Evolutionary conservation across 192 early-diverging fungal species (phyloP).

Genomic region (Gigaspora rosea): DNA sequence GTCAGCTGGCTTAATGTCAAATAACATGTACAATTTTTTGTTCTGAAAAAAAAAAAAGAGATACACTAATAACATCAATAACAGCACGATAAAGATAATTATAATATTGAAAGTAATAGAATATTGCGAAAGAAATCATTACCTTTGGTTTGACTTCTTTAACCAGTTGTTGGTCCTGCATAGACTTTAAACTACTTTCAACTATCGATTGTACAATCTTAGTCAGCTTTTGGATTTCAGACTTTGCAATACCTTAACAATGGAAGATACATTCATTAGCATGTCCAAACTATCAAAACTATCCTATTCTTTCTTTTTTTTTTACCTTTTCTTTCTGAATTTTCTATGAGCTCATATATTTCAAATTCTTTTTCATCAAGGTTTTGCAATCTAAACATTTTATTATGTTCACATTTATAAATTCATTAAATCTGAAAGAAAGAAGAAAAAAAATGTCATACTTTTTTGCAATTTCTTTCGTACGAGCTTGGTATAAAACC

Average conservation of each 20-base stretch:
- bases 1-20: conserved; percentile 17
- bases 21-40: conserved; percentile 19
- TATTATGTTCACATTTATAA: neutral
- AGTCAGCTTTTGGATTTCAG: conserved; percentile 9
- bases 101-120: neutral
- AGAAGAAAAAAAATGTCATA: neutral
- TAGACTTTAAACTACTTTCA: conserved; percentile 4
- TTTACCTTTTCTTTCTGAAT: conserved; percentile 17
- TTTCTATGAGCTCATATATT: conserved; percentile 17
- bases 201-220: conserved; percentile 12
- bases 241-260: conserved; percentile 4
- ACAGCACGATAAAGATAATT: neutral
- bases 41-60: neutral
- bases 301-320: too few relatives aligned
- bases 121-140: neutral
- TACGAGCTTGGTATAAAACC: conserved; percentile 13
- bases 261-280: neutral
- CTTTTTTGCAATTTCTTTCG: conserved; percentile 12
- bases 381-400: conserved; percentile 2
- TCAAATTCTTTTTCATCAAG: conserved; percentile 16
- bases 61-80: neutral
- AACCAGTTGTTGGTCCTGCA: conserved; percentile 19
- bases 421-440: neutral
- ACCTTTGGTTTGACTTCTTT: conserved; percentile 26
- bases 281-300: neutral